Percentiles rank a stretch among this genome's conserved stretches.
phyloP scores from a whole-genome alignment of 140 eudicot genomes.

The Anethum foeniculum region DNA sequence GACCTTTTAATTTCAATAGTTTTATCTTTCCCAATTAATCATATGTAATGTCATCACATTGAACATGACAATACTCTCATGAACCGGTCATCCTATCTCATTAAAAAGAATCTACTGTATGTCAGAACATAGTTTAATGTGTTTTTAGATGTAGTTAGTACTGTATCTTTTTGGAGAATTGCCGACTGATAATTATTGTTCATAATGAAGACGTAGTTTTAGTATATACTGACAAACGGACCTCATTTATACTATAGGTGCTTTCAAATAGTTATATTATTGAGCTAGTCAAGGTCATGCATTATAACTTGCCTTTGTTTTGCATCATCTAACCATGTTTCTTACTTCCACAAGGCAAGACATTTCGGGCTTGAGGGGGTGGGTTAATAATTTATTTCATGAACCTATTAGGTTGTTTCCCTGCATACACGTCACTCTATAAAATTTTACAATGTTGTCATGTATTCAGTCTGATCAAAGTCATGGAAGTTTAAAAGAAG shows the following conservation, averaged over 20 bases:
- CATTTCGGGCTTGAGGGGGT: background rate
- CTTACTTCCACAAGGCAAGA: background rate
- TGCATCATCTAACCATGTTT: background rate
- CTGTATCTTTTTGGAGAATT: background rate
- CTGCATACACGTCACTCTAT: background rate
- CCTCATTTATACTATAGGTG: background rate
- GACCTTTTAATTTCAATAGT: background rate
- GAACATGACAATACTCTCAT: background rate
- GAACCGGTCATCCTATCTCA: background rate
- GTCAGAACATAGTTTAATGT: background rate
- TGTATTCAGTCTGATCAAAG: slow-evolving; percentile 59
- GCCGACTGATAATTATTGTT: background rate
- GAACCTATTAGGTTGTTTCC: background rate
- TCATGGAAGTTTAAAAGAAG: slow-evolving; percentile 68
- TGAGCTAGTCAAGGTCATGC: background rate
- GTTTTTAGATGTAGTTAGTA: background rate
- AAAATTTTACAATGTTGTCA: background rate
- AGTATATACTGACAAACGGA: background rate
- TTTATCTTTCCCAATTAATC: background rate
- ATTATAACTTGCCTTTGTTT: background rate
- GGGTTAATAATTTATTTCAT: background rate
- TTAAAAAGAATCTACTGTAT: too few relatives aligned
- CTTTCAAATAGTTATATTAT: background rate
- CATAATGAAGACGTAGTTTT: background rate
- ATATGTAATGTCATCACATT: background rate